Percentiles rank a stretch among this genome's conserved stretches.
These are phyloP conservation scores for Venturia asperata DNA, from an alignment of 2,329 filamentous ascomycete genomes.

Conservation along the genomic window DNA sequence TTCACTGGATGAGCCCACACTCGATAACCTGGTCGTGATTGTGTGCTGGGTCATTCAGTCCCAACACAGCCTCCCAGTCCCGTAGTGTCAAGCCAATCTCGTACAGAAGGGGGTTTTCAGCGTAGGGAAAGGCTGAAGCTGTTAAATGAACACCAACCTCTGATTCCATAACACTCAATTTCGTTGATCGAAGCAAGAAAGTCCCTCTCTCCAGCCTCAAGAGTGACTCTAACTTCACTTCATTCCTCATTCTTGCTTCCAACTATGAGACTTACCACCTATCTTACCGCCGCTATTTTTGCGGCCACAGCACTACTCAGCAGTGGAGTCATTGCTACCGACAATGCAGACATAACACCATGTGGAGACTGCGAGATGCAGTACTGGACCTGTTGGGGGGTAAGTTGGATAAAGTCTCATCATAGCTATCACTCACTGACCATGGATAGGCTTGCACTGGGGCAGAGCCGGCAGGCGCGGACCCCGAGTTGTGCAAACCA, in stretches of 20 bases:
- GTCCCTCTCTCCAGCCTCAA: background rate
- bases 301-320: background rate
- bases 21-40: too few species aligned
- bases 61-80: too few species aligned
- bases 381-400: background rate
- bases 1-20: too few species aligned
- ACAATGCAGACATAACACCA: background rate
- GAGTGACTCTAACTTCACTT: background rate
- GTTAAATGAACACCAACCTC: too few species aligned
- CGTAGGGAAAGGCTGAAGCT: too few species aligned
- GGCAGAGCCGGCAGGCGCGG: background rate
- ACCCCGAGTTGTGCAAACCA: background rate
- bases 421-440: background rate
- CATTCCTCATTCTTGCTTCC: background rate
- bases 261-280: background rate
- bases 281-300: background rate
- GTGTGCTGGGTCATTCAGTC: too few species aligned
- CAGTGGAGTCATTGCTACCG: background rate
- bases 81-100: too few species aligned
- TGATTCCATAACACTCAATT: background rate
- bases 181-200: background rate
- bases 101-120: too few species aligned
- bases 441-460: background rate
- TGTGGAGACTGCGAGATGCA: background rate
- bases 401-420: background rate